A percentile compares a stretch with the other conserved stretches of the same genome.
Evolutionary conservation across 768 basidiomycete species (phyloP).

Genomic region (Calocybe gangraenosa): DNA sequence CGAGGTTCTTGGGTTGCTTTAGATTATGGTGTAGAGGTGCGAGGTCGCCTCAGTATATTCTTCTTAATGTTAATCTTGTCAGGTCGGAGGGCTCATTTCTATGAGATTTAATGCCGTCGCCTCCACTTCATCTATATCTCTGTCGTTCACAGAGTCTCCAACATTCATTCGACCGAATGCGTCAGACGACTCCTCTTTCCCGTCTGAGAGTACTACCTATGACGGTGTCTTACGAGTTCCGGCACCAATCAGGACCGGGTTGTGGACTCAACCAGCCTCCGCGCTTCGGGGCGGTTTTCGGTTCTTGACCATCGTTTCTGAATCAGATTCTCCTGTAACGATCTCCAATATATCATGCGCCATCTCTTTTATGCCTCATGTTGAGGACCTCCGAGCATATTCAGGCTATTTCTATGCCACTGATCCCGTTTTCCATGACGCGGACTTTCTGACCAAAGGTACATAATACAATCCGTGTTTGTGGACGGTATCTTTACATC

Average conservation of each 20-base stretch:
- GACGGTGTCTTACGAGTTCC: slow-evolving; percentile 39
- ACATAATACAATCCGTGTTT: too few relatives aligned
- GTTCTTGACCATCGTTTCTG: slow-evolving; percentile 45
- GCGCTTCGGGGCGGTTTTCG: slow-evolving; percentile 50
- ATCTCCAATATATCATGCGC: slow-evolving; percentile 47
- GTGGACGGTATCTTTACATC: too few relatives aligned
- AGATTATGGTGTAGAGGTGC: slow-evolving; percentile 53
- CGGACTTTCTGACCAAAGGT: slow-evolving; percentile 49
- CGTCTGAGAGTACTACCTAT: slow-evolving; percentile 37
- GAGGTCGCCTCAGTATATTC: slow-evolving; percentile 10
- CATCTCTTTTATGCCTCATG: slow-evolving; percentile 53
- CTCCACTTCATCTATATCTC: slow-evolving; percentile 32
- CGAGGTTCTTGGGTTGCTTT: slow-evolving; percentile 45
- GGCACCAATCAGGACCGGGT: slow-evolving; percentile 31
- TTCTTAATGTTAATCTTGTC: not conserved
- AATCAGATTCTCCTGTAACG: slow-evolving; percentile 26
- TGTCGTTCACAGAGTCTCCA: slow-evolving; percentile 58
- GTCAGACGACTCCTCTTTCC: slow-evolving; percentile 51
- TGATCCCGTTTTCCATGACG: slow-evolving; percentile 41
- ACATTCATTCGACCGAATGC: slow-evolving; percentile 46
- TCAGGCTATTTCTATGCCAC: slow-evolving; percentile 47
- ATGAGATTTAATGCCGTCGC: slow-evolving; percentile 35
- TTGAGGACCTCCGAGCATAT: slow-evolving; percentile 43
- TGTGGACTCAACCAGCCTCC: slow-evolving; percentile 45
- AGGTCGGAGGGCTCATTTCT: slow-evolving; percentile 54